Base-by-base conservation (phyloP, 345 rosid genomes). In the Euphorbia lathyris region DNA sequence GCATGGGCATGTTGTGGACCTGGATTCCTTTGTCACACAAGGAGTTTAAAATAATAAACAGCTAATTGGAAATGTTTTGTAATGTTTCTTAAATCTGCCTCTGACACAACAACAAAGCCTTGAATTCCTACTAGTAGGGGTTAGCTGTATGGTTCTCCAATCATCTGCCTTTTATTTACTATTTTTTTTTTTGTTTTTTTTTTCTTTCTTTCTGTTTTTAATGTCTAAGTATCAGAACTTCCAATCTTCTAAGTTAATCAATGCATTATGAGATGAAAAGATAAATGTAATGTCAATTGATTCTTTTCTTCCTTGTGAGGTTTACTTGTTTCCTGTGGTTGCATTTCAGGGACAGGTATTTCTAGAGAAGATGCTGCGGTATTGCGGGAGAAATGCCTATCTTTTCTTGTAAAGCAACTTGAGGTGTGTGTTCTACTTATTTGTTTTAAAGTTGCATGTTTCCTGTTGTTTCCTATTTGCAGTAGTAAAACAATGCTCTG, bases 311-410 rank as follows among this genome's bases (percentile, higher is more conserved):
- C 61, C 45, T 60, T 65, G 13, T 12, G 11, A 26, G 60, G 22
- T 62, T 42, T 22, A 65, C 36, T 51, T 66, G 38, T 58, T 48
- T 27, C 67, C 69, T 57, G 17, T 16, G 22, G 48, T 10, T 65
- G 51, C 71, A 66, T 58, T 72, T 51, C 74, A 92, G 98, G 98
- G 60, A 90, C 93, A 60, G 93, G 97, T 65, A 74, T 91, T 45
- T 83, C 91, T 56, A 81, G 80, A 74, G 77, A 60, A 67, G 95
- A 90, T 38, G 87, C 95, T 71, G 75, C 66, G 68, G 77, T 80
- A 67, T 75, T 91, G 72, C 86, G 90, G 70, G 82, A 83, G 72
- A 83, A 78, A 74, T 87, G 96, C 78, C 73, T 94, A 50, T 74
- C 80, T 74, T 91, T 87, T 69, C 89, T 93, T 68, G 66, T 83